Evolutionary conservation across 306 rosid genomes (phyloP), one percentile per base, ranked within the genome.

Genomic region (Adenanthera pavonina): DNA sequence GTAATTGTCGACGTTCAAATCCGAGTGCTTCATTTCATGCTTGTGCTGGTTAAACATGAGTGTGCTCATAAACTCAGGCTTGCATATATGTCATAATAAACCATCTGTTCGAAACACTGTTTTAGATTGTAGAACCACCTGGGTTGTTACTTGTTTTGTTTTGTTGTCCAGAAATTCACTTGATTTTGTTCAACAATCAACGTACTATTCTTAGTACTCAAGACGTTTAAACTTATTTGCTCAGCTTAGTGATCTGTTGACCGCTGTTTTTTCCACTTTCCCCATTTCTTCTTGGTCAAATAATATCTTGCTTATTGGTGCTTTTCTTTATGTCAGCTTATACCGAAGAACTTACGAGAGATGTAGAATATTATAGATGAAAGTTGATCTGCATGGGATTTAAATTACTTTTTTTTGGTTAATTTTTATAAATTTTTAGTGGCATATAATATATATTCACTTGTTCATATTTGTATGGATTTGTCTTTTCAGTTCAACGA

Each of bases 151-250:
- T 67, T 20, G 53, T 69, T 43, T 70, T 20, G 52, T 68, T 68
- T 25, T 6, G 5, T 33, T 43, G 9, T 34, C 73, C 73, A 34
- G 51, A 67, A 67, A 67, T n/a, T 69, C 56, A 69, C 56, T 69
- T 19, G 56, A 33, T 44, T 69, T 11, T 69, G 36, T 13, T 69
- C 40, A 41, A 70, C 12, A 30, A 68, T 46, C 14, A 43, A 43
- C 52, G 20, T 13, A 14, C 19, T 47, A 40, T 67, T 46, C 43
- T 17, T 0, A 13, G 3, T 17, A 43, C 52, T 8, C 11, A 25
- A 46, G n/a, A 12, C 53, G 19, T 3, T 25, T 19, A 5, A 19
- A 20, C 36, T 69, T 19, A 3, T 69, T 43, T 69, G 36, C 8
- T 13, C 53, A n/a, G 2, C 53, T 10, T 20, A 9, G 9, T 69